Evolutionary conservation across 2,329 filamentous ascomycete species (phyloP).

Genomic region (Trichophaea hybrida): DNA sequence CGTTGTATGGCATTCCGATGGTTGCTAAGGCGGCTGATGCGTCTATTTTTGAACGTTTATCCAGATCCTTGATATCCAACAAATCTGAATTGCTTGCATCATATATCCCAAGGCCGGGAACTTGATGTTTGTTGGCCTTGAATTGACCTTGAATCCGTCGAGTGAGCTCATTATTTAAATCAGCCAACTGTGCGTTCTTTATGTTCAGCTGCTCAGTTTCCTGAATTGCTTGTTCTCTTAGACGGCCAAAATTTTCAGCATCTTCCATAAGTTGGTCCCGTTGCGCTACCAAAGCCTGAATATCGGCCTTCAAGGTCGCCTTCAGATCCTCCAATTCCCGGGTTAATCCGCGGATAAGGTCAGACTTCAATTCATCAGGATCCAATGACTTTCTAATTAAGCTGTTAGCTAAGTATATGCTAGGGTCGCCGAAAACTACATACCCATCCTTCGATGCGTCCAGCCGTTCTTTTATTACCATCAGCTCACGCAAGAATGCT

Average conservation of each 20-base stretch:
- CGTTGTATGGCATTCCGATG: background rate
- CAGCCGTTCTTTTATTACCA: conserved; percentile 22
- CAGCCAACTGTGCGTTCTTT: conserved; percentile 85
- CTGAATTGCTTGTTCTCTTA: conserved; percentile 83
- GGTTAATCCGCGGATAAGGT: conserved; percentile 48
- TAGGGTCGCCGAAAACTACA: conserved; percentile 5
- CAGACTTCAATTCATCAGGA: conserved; percentile 51
- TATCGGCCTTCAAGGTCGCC: conserved; percentile 57
- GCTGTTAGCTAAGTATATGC: conserved; percentile 1
- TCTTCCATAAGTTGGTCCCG: conserved; percentile 74
- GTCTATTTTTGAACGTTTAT: conserved; percentile 30
- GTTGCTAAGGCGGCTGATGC: background rate
- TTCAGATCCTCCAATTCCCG: conserved; percentile 55
- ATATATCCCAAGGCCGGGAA: conserved; percentile 52
- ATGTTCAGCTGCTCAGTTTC: conserved; percentile 91
- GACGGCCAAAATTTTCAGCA: conserved; percentile 62
- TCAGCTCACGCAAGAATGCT: conserved; percentile 21
- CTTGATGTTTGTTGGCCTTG: conserved; percentile 56
- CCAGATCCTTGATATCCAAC: conserved; percentile 33
- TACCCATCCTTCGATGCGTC: conserved; percentile 25
- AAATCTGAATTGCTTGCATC: conserved; percentile 27
- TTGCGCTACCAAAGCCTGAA: conserved; percentile 82
- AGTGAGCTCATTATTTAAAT: conserved; percentile 90
- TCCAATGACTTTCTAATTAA: conserved; percentile 64
- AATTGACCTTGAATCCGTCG: conserved; percentile 89